Percentiles rank a stretch among this genome's conserved stretches.
phyloP scores from a whole-genome alignment of 129 eudicot species.

The Solidago caesia region DNA sequence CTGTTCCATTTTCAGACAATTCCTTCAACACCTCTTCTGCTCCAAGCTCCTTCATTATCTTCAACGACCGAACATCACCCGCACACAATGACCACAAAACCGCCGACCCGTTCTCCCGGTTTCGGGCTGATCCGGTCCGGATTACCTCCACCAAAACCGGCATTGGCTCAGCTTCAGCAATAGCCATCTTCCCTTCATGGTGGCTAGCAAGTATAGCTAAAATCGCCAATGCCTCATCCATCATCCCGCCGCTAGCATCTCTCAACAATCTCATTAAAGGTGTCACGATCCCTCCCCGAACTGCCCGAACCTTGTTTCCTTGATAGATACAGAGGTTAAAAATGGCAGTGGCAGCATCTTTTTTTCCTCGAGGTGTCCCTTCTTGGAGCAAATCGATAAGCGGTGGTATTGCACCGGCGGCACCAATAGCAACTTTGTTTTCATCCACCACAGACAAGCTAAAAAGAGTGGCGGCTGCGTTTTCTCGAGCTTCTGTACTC shows the following conservation, averaged over 20 bases:
- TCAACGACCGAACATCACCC: conserved; percentile 53
- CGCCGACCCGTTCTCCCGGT: conserved; percentile 88
- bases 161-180: conserved; percentile 74
- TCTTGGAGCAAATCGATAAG: conserved; percentile 63
- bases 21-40: conserved; percentile 85
- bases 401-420: conserved; percentile 80
- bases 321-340: conserved; percentile 79
- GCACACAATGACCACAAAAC: conserved; percentile 84
- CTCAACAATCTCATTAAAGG: conserved; percentile 65
- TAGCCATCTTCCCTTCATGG: conserved; percentile 77
- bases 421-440: conserved; percentile 87
- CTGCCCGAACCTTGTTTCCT: conserved; percentile 93
- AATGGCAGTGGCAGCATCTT: conserved; percentile 90
- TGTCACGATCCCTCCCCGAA: conserved; percentile 73
- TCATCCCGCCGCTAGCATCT: conserved; percentile 91
- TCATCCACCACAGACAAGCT: conserved; percentile 84
- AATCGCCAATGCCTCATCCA: conserved; percentile 87
- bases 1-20: conserved; percentile 83
- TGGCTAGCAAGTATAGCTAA: conserved; percentile 84
- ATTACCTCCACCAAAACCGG: conserved; percentile 71
- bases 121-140: conserved; percentile 79
- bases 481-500: conserved; percentile 79
- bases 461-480: conserved; percentile 91
- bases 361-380: conserved; percentile 90
- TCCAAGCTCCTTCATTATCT: conserved; percentile 59